Evolutionary conservation across 2,329 filamentous ascomycete genomes (phyloP).

Genomic region (Pochonia chlamydosporia): DNA sequence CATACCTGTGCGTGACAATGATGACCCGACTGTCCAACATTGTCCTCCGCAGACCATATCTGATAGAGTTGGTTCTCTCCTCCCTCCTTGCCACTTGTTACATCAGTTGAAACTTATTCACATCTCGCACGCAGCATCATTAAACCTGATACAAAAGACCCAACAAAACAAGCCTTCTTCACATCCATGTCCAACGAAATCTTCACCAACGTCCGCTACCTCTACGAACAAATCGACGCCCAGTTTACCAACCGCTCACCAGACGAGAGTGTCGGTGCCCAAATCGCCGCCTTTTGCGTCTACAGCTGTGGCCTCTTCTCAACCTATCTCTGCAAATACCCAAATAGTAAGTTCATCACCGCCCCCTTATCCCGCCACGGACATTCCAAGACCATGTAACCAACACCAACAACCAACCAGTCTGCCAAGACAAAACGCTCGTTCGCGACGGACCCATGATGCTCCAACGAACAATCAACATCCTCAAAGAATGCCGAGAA

Average conservation of each 20-base stretch:
- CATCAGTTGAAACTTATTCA: not conserved
- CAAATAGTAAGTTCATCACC: slow-evolving; percentile 37
- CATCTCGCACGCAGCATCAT: slow-evolving; percentile 32
- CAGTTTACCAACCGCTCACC: slow-evolving; percentile 41
- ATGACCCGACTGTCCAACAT: slow-evolving; percentile 52
- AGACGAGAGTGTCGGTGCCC: slow-evolving; percentile 45
- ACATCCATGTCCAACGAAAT: slow-evolving; percentile 38
- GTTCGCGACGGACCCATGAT: slow-evolving; percentile 37
- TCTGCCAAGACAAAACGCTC: slow-evolving; percentile 35
- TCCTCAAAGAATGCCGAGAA: slow-evolving; percentile 41
- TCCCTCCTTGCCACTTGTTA: not conserved
- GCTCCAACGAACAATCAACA: slow-evolving; percentile 37
- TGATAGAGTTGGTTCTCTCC: slow-evolving; percentile 37
- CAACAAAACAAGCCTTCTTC: slow-evolving; percentile 33
- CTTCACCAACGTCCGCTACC: slow-evolving; percentile 40
- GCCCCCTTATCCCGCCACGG: not conserved
- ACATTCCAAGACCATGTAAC: no score
- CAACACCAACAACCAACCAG: slow-evolving; percentile 19
- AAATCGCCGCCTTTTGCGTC: slow-evolving; percentile 50
- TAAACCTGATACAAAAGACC: slow-evolving; percentile 32
- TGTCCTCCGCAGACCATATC: slow-evolving; percentile 47
- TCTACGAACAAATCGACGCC: slow-evolving; percentile 45
- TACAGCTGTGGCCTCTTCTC: slow-evolving; percentile 50
- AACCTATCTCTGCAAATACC: slow-evolving; percentile 46
- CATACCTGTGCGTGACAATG: slow-evolving; percentile 50